Base-by-base conservation (phyloP, 2,329 filamentous ascomycete species). In the Colletotrichum limetticola region DNA sequence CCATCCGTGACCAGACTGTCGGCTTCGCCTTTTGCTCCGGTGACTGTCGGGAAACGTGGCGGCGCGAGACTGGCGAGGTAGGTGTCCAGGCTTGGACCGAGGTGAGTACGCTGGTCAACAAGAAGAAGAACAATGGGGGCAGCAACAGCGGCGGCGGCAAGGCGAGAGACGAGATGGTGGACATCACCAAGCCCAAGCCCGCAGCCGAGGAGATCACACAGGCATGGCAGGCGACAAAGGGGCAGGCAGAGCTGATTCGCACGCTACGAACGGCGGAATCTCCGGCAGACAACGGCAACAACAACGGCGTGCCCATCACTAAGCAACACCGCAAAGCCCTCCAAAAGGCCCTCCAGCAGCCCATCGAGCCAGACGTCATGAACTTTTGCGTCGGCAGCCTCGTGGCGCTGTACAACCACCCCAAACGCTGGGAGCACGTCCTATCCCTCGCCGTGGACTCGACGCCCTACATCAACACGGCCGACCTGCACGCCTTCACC, bases 1-100 rank as follows among this genome's bases (percentile, higher is more conserved):
- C 24, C 11, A 35, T 70, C 11, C 66, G 67, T 12, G 70, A 72
- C 55, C 37, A 55, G 19, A n/a, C 53, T 32, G 69, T 72, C 9
- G 70, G 70, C 4, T 72, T 72, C 24, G 70, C 60, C 11, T 72
- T 72, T 32, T 72, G 70, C 42, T 72, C 70, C 16, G 16, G 19
- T 4, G 66, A 53, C 7, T 72, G 70, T 7, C 70, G 30, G 30
- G 11, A 30, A 4, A 46, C 7, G 5, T 72, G 70, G 70, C 16
- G 35, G 42, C 59, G 37, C 22, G 66, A 72, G 55, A 58, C 55
- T 12, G 70, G 70, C 1, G 59, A 64, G n/a, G 42, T 72, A 22
- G 70, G 70, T 14, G 46, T 72, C 53, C 70, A 35, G 42, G 66
- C 66, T 24, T 72, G 70, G 70, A 37, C 70, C 26, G 70, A 63